Conservation (phyloP, 164 flowering plant genomes). For the Warburgia ugandensis region DNA sequence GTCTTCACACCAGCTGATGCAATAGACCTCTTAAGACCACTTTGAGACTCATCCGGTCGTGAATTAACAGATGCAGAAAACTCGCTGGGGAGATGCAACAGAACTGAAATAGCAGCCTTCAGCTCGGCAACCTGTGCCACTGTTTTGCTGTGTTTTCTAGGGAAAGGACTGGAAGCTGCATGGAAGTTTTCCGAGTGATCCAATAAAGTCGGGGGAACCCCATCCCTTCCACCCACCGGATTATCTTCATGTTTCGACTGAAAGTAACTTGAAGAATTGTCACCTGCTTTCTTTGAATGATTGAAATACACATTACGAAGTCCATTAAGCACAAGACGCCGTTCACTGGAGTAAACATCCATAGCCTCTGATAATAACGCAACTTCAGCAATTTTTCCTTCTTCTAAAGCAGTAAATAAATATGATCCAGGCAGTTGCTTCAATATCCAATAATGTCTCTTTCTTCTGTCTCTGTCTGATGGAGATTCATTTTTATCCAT, state of each 20-base stretch:
- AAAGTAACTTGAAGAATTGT: conserved; percentile 5
- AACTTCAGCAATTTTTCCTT: conserved; percentile 39
- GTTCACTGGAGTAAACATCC: conserved; percentile 71
- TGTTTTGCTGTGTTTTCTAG: conserved; percentile 21
- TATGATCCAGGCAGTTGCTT: conserved; percentile 71
- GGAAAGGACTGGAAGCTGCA: conserved; percentile 16
- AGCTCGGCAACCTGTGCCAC: conserved; percentile 44
- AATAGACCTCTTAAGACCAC: conserved; percentile 35
- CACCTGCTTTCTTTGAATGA: conserved; percentile 11
- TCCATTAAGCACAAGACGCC: conserved; percentile 67
- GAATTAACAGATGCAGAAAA: conserved; percentile 21
- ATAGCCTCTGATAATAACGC: conserved; percentile 41
- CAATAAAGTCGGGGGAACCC: conserved; percentile 21
- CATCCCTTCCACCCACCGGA: conserved; percentile 22
- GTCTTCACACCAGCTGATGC: conserved; percentile 28
- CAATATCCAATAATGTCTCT: conserved; percentile 61
- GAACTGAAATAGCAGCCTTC: conserved; percentile 54
- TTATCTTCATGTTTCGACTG: conserved; percentile 23
- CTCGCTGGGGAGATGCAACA: conserved; percentile 54
- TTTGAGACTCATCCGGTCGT: conserved; percentile 48
- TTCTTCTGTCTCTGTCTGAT: conserved; percentile 39
- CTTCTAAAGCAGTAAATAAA: conserved; percentile 53
- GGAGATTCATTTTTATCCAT: conserved; percentile 47
- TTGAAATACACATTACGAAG: conserved; percentile 17
- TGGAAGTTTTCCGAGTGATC: conserved; percentile 32